phyloP scores from a whole-genome alignment of 768 basidiomycete genomes.

The Nidularia pulvinata region DNA sequence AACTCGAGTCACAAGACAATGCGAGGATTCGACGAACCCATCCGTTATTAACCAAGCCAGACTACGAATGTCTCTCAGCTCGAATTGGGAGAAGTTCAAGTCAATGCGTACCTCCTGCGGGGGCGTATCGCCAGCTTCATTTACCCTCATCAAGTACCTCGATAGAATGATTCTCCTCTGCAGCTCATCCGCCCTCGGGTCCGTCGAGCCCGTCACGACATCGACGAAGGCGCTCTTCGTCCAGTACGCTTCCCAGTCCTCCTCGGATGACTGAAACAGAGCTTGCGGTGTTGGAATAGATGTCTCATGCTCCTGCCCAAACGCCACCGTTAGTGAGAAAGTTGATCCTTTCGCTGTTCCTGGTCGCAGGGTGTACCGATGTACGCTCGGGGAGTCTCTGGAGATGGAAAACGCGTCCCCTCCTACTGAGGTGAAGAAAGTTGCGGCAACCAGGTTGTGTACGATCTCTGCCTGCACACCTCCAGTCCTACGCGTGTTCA shows the following conservation, averaged over 20 bases:
- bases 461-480: constrained; percentile 28
- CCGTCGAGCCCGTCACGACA: constrained; percentile 44
- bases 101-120: constrained; percentile 50
- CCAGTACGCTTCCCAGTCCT: constrained; percentile 50
- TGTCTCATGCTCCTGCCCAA: constrained; percentile 12
- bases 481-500: constrained; percentile 16
- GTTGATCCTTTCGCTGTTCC: constrained; percentile 5
- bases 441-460: constrained; percentile 37
- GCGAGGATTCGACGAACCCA: constrained; percentile 26
- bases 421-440: constrained; percentile 39
- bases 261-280: constrained; percentile 29
- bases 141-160: constrained; percentile 56
- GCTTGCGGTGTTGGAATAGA: constrained; percentile 15
- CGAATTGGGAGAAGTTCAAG: neutral
- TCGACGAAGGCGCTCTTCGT: constrained; percentile 49
- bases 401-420: constrained; percentile 36
- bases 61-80: constrained; percentile 22
- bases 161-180: constrained; percentile 58
- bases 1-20: neutral
- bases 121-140: constrained; percentile 54
- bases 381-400: constrained; percentile 36
- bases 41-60: constrained; percentile 53
- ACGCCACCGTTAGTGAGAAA: constrained; percentile 37
- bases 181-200: constrained; percentile 50
- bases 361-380: constrained; percentile 49